Evolutionary conservation across 225 moss, liverwort and hornwort species (phyloP).

Genomic region (Neckera pumila): DNA sequence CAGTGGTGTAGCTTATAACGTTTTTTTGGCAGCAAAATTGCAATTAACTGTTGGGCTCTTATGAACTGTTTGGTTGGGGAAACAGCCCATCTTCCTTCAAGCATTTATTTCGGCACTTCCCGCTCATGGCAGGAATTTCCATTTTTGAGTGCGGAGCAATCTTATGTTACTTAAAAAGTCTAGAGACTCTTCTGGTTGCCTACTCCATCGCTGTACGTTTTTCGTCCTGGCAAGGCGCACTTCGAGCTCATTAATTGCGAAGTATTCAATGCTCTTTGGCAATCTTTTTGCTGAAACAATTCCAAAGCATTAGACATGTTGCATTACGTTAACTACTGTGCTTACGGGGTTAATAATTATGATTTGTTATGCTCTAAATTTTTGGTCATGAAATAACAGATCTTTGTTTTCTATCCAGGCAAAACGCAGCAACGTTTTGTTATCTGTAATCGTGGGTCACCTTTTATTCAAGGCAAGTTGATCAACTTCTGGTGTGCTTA

Average conservation of each 20-base stretch:
- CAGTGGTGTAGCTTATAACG: background rate
- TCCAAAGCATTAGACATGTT: background rate
- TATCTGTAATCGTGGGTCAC: slow-evolving; percentile 34
- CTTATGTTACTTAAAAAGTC: slow-evolving; percentile 34
- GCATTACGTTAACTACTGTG: background rate
- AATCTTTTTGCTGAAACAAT: background rate
- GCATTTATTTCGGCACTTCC: slow-evolving; percentile 35
- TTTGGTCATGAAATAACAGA: background rate
- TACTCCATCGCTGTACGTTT: slow-evolving; percentile 34
- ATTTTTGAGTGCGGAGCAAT: slow-evolving; percentile 35
- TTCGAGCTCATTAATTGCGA: background rate
- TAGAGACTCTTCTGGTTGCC: slow-evolving; percentile 35
- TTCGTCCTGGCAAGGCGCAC: background rate
- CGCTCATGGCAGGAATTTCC: slow-evolving; percentile 27
- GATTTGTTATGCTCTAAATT: background rate
- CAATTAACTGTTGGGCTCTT: background rate
- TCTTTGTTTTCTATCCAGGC: slow-evolving; percentile 2
- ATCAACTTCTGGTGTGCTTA: background rate
- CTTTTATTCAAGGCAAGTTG: slow-evolving; percentile 29
- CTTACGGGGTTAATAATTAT: background rate
- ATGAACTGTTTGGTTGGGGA: background rate
- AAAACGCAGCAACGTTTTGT: slow-evolving; percentile 36
- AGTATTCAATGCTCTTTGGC: background rate
- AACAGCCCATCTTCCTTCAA: slow-evolving; percentile 34
- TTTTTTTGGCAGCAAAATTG: background rate